A percentile compares a stretch with the other conserved stretches of the same genome.
Evolutionary conservation across 805 yeast genomes (phyloP).

Genomic region (Kluyveromyces nonfermentans): DNA sequence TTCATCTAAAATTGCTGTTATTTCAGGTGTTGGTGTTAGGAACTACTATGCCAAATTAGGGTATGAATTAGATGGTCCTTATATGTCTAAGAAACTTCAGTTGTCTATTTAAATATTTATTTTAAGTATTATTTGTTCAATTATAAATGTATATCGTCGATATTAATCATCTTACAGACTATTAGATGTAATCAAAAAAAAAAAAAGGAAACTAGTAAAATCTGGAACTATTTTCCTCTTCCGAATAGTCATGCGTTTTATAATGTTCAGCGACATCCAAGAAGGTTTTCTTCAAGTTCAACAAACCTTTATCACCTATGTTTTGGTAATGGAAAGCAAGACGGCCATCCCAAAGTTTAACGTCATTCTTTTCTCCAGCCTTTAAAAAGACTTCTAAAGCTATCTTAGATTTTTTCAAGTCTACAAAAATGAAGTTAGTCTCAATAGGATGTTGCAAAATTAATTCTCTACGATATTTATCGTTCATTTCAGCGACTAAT

Average conservation of each 20-base stretch:
- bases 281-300: conserved; percentile 41
- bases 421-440: conserved; percentile 66
- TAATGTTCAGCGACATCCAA: conserved; percentile 42
- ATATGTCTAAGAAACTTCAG: conserved; percentile 66
- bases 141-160: neutral
- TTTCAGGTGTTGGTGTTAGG: conserved; percentile 95
- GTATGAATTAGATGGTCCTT: conserved; percentile 89
- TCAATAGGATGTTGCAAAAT: conserved; percentile 56
- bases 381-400: conserved; percentile 39
- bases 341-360: conserved; percentile 53
- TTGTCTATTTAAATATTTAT: neutral
- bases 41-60: conserved; percentile 92
- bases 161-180: neutral
- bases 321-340: conserved; percentile 59
- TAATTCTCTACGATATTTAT: conserved; percentile 30
- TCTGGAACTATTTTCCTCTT: conserved; percentile 6
- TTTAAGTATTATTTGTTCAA: neutral
- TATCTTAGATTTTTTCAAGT: conserved; percentile 35
- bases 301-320: conserved; percentile 39
- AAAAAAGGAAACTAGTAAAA: conserved; percentile 1
- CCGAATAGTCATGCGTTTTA: conserved; percentile 20
- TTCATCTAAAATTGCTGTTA: conserved; percentile 81
- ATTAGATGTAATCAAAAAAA: neutral
- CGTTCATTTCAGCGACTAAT: conserved; percentile 37
- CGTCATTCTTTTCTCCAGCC: conserved; percentile 40